Conservation (phyloP, 2,329 filamentous ascomycete genomes). For the Periconia digitata region DNA sequence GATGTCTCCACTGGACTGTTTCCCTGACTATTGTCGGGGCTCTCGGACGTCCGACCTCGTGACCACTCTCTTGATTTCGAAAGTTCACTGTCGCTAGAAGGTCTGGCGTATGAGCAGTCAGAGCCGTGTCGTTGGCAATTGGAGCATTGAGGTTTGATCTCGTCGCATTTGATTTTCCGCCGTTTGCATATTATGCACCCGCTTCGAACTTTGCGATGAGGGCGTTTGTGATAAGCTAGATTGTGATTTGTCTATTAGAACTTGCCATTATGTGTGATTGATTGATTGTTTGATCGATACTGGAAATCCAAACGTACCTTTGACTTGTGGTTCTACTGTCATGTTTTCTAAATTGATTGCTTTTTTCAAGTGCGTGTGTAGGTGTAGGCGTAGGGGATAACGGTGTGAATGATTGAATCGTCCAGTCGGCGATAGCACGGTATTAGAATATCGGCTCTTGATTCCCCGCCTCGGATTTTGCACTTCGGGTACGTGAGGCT, state of each 20-base stretch:
- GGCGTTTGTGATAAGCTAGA: slow-evolving; percentile 16
- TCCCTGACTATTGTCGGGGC: background rate
- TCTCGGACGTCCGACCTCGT: background rate
- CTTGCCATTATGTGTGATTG: no score
- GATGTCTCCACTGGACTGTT: background rate
- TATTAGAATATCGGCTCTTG: no score
- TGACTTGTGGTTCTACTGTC: no score
- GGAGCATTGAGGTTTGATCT: slow-evolving; percentile 18
- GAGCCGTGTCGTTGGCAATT: slow-evolving; percentile 16
- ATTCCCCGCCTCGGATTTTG: no score
- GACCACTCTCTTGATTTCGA: background rate
- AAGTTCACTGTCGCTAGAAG: background rate
- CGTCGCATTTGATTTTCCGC: slow-evolving; percentile 20
- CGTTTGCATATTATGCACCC: slow-evolving; percentile 16
- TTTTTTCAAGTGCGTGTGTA: no score
- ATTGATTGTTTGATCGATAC: no score
- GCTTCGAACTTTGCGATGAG: slow-evolving; percentile 16
- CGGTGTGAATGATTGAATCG: no score
- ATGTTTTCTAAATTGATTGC: no score
- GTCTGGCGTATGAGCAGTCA: background rate
- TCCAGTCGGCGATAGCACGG: no score
- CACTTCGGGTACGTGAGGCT: no score
- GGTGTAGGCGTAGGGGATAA: no score
- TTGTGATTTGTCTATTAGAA: background rate
- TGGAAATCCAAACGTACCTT: background rate